A percentile compares a stretch with the other conserved stretches of the same genome.
Conservation (phyloP, 768 basidiomycete genomes). For the Mycena haematopus region DNA sequence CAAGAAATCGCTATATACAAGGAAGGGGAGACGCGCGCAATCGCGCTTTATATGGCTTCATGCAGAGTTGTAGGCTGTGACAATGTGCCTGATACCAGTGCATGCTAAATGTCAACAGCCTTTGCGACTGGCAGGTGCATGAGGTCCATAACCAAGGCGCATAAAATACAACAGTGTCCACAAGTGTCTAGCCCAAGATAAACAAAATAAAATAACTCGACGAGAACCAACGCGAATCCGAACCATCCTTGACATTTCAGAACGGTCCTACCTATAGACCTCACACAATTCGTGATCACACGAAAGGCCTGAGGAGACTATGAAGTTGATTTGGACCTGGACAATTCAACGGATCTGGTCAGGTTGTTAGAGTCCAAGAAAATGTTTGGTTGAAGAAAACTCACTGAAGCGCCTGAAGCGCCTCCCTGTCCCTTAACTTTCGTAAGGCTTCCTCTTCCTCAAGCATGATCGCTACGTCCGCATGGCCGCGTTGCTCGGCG, state of each 20-base stretch:
- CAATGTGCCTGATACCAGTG: no score
- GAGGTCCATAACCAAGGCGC: background rate
- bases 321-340: background rate
- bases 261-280: no score
- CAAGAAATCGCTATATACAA: background rate
- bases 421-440: conserved; percentile 17
- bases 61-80: background rate
- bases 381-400: background rate
- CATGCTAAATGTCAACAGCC: conserved; percentile 1
- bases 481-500: conserved; percentile 27
- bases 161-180: background rate
- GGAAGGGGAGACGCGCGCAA: background rate
- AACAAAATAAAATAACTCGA: no score
- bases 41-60: conserved; percentile 16
- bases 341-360: background rate
- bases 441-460: conserved; percentile 26
- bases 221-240: no score
- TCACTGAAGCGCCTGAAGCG: background rate
- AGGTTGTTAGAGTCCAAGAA: background rate
- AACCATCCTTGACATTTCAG: no score
- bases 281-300: no score
- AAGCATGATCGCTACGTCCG: conserved; percentile 27
- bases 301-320: no score
- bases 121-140: background rate
- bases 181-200: no score